These are phyloP conservation scores for Pseudopithomyces maydicus DNA, from an alignment of 2,329 filamentous ascomycete species.

Conservation along the genomic window DNA sequence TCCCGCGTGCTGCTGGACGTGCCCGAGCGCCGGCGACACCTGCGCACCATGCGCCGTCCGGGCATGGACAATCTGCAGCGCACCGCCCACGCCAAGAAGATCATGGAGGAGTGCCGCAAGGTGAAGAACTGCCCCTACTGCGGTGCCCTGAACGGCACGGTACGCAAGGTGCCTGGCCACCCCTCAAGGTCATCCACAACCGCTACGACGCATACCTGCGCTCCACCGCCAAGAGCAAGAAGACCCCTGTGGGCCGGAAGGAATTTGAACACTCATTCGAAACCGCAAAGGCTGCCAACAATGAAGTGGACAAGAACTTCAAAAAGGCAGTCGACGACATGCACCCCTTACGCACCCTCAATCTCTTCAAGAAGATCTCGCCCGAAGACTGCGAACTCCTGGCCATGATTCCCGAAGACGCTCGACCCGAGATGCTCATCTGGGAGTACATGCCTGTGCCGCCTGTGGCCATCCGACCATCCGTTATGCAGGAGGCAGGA, in stretches of 20 bases:
- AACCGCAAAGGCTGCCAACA: conserved; percentile 75
- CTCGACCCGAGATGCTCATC: conserved; percentile 92
- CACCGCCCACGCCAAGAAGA: conserved; percentile 81
- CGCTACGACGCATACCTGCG: conserved; percentile 88
- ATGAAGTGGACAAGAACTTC: conserved; percentile 87
- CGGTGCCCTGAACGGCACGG: conserved; percentile 81
- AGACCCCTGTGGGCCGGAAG: conserved; percentile 78
- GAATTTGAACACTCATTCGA: conserved; percentile 85
- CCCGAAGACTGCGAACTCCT: conserved; percentile 88
- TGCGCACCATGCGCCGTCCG: conserved; percentile 80
- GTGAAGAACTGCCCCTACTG: conserved; percentile 82
- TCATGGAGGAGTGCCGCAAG: conserved; percentile 90
- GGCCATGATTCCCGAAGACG: conserved; percentile 83
- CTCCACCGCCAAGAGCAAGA: conserved; percentile 84
- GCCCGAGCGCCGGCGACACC: conserved; percentile 73
- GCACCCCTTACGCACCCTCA: conserved; percentile 85
- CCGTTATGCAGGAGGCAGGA: conserved; percentile 88
- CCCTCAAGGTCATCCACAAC: conserved; percentile 93
- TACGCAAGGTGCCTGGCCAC: conserved; percentile 80
- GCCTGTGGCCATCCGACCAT: conserved; percentile 91
- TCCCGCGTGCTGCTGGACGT: conserved; percentile 83
- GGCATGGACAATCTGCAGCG: conserved; percentile 86
- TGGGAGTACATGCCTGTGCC: conserved; percentile 97
- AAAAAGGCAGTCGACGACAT: conserved; percentile 94
- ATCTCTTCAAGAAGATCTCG: conserved; percentile 87